A percentile compares a stretch with the other conserved stretches of the same genome.
phyloP scores from a whole-genome alignment of 1,284 basidiomycete genomes.

The Amylostereum areolatum region DNA sequence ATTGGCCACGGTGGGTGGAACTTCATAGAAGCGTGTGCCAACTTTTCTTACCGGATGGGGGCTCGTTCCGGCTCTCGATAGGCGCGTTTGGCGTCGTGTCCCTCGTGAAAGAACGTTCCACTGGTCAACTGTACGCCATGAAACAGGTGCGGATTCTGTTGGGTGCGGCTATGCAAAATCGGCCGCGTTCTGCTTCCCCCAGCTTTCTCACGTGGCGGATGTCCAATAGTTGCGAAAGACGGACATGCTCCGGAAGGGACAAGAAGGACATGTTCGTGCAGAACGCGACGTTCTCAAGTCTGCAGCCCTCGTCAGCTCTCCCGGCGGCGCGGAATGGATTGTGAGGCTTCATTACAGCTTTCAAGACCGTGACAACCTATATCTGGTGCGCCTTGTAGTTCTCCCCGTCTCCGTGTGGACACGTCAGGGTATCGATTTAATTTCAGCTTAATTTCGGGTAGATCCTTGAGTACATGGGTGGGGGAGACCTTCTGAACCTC shows the following conservation, averaged over 20 bases:
- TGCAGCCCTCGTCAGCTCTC: conserved; percentile 65
- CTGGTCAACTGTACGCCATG: conserved; percentile 88
- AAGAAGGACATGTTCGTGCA: conserved; percentile 92
- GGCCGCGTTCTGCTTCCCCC: background rate
- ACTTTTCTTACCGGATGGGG: conserved; percentile 4
- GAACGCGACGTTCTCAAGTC: conserved; percentile 86
- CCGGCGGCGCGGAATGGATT: conserved; percentile 83
- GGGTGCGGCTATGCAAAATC: conserved; percentile 8
- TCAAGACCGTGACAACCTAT: conserved; percentile 89
- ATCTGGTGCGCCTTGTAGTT: conserved; percentile 61
- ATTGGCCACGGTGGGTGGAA: conserved; percentile 81
- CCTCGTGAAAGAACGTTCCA: conserved; percentile 78
- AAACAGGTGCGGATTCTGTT: conserved; percentile 69
- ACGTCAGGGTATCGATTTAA: conserved; percentile 30
- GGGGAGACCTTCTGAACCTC: conserved; percentile 92
- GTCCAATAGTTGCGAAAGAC: conserved; percentile 76
- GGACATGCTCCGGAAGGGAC: conserved; percentile 97
- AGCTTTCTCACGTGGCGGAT: conserved; percentile 16
- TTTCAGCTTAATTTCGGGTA: conserved; percentile 42
- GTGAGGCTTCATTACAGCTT: conserved; percentile 90
- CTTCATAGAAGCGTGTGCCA: conserved; percentile 11
- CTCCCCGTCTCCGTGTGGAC: conserved; percentile 12
- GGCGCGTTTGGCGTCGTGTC: conserved; percentile 96
- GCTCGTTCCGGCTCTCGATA: conserved; percentile 21
- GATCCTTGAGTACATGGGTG: conserved; percentile 93